phyloP scores from a whole-genome alignment of 2,329 filamentous ascomycete genomes.

The Myriosclerotinia curreyana region DNA sequence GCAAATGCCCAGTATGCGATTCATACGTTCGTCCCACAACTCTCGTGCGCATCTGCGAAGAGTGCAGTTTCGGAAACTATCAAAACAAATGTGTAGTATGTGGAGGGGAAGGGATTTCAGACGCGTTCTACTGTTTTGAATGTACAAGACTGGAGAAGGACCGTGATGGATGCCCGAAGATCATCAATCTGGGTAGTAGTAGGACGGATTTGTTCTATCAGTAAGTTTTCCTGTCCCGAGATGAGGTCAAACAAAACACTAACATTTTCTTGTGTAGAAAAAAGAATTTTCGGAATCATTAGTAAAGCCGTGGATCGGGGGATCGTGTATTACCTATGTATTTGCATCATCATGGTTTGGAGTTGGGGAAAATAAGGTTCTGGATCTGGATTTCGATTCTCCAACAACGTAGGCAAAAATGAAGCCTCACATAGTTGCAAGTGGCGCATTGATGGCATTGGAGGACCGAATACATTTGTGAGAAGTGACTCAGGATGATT shows the following conservation, averaged over 20 bases:
- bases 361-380: conserved; percentile 1
- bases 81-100: conserved; percentile 99
- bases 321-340: conserved; percentile 20
- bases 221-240: conserved; percentile 19
- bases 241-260: conserved; percentile 35
- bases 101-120: conserved; percentile 94
- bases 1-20: conserved; percentile 98
- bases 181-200: conserved; percentile 94
- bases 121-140: conserved; percentile 99
- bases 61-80: conserved; percentile 99
- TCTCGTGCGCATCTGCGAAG: conserved; percentile 96
- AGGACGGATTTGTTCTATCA: conserved; percentile 73
- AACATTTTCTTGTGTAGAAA: conserved; percentile 48
- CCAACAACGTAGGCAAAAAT: conserved; percentile 1
- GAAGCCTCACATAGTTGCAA: conserved; percentile 1
- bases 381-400: conserved; percentile 8
- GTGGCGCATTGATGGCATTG: neutral
- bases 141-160: conserved; percentile 97
- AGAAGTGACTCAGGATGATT: neutral
- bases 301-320: conserved; percentile 20
- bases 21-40: conserved; percentile 98
- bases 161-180: conserved; percentile 96
- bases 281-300: conserved; percentile 65
- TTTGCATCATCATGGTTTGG: conserved; percentile 12
- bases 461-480: neutral